Evolutionary conservation across 176 grass and related monocot species (phyloP), one percentile per base, ranked within the genome.

Genomic region (Eragrostis nindensis): DNA sequence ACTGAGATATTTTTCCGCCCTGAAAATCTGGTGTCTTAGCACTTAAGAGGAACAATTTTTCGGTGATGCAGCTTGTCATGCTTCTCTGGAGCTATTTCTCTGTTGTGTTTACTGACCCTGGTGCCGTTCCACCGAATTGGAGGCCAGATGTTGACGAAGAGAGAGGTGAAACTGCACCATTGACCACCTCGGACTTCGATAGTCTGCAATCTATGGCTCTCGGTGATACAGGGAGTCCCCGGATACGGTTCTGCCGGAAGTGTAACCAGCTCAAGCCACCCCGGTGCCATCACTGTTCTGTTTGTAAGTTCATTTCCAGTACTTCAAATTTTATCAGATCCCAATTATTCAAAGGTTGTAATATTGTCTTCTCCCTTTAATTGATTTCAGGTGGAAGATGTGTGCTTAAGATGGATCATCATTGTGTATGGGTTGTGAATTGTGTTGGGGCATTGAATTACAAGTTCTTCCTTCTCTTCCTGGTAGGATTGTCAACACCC

Each of bases 211-310:
- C 88, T 32, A 89, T 82, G 38, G 76, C 83, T 75, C 18, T 57
- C 11, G 25, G 46, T 39, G 86, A 89, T 14, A 64, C 71, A 15
- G 86, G 81, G 45, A 89, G 66, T 78, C 88, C 90, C 17, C 87
- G 56, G 71, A 63, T 89, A 45, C 86, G 94, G 47, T 97, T 89
- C 67, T 97, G 94, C 82, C 75, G 94, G 73, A 97, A 97, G 79
- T 97, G 94, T 77, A 91, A 91, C 64, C 94, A 93, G 12, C 80
- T 91, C 63, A 97, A 97, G 77, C 94, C 94, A 5, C 91, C 94
- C 45, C 94, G 94, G 15, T 97, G 94, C 71, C 94, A 97, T 82
- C 94, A 97, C 79, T 97, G 94, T 80, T 97, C 94, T 89, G 94
- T 97, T 77, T 97, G 94, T 97, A 81, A 97, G 94, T 67, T 59